Evolutionary conservation across 257 asterid genomes (phyloP).

Genomic region (Knoxia roxburghii): DNA sequence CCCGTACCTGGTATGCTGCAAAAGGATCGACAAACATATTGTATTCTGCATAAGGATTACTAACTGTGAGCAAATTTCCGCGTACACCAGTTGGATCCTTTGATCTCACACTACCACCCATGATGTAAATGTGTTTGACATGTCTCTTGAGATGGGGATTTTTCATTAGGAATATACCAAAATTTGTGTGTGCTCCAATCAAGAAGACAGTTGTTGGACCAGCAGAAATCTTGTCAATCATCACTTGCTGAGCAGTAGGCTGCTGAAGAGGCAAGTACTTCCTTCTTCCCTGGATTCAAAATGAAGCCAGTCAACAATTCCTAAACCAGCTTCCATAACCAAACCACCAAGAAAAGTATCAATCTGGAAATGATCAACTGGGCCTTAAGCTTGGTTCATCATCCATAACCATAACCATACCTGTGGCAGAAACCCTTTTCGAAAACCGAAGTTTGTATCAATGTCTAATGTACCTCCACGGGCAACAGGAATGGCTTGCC

Average conservation of each 20-base stretch:
- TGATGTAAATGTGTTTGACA: constrained; percentile 58
- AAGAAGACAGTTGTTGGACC: constrained; percentile 63
- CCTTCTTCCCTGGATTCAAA: constrained; percentile 52
- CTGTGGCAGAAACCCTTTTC: constrained; percentile 82
- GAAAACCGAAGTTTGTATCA: constrained; percentile 65
- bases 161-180: constrained; percentile 61
- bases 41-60: constrained; percentile 83
- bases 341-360: too few relatives aligned
- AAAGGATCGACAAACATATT: constrained; percentile 83
- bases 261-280: constrained; percentile 63
- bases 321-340: neutral
- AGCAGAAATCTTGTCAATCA: constrained; percentile 55
- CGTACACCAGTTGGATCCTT: constrained; percentile 60
- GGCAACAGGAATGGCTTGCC: constrained; percentile 79
- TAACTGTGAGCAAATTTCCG: constrained; percentile 67
- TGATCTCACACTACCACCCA: constrained; percentile 86
- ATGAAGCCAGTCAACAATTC: constrained; percentile 7
- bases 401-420: constrained; percentile 32
- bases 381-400: neutral
- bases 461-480: constrained; percentile 60
- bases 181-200: constrained; percentile 55
- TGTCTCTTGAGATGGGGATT: constrained; percentile 73
- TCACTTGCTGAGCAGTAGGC: constrained; percentile 75
- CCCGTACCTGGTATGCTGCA: constrained; percentile 78
- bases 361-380: too few relatives aligned